A percentile compares a stretch with the other conserved stretches of the same genome.
These are phyloP conservation scores for Magnolia changhungtana DNA, from an alignment of 164 flowering plant species.

Conservation along the genomic window DNA sequence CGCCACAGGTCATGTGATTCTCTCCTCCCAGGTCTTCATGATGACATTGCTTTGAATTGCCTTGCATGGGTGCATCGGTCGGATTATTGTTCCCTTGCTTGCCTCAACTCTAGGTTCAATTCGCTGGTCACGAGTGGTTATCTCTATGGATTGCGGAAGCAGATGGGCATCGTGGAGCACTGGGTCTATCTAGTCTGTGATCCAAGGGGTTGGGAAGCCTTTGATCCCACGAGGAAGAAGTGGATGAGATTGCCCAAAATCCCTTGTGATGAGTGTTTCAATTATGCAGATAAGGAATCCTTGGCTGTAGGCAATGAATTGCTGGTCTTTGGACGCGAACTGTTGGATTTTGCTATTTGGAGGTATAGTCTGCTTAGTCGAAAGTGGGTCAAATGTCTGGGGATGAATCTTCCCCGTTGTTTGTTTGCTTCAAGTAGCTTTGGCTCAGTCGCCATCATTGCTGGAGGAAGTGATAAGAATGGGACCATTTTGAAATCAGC, in stretches of 20 bases:
- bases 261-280: constrained; percentile 31
- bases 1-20: constrained; percentile 13
- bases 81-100: constrained; percentile 30
- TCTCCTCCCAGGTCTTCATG: constrained; percentile 34
- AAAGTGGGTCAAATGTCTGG: constrained; percentile 26
- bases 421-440: constrained; percentile 36
- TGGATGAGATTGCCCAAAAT: constrained; percentile 33
- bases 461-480: constrained; percentile 34
- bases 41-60: constrained; percentile 27
- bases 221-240: constrained; percentile 19
- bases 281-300: constrained; percentile 32
- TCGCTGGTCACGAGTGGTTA: constrained; percentile 21
- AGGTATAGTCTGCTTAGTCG: constrained; percentile 27
- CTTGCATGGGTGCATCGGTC: constrained; percentile 32
- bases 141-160: constrained; percentile 19
- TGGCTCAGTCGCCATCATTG: constrained; percentile 34
- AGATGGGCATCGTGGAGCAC: constrained; percentile 24
- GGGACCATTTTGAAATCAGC: constrained; percentile 29
- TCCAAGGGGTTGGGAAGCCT: constrained; percentile 27
- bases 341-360: constrained; percentile 25
- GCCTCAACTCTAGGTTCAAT: constrained; percentile 27
- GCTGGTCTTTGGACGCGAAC: constrained; percentile 35
- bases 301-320: constrained; percentile 41
- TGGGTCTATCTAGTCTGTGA: constrained; percentile 30
- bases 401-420: constrained; percentile 31